Evolutionary conservation across 208 protist species (phyloP), one percentile per base, ranked within the genome.

Genomic region (Acanthamoeba healyi): DNA sequence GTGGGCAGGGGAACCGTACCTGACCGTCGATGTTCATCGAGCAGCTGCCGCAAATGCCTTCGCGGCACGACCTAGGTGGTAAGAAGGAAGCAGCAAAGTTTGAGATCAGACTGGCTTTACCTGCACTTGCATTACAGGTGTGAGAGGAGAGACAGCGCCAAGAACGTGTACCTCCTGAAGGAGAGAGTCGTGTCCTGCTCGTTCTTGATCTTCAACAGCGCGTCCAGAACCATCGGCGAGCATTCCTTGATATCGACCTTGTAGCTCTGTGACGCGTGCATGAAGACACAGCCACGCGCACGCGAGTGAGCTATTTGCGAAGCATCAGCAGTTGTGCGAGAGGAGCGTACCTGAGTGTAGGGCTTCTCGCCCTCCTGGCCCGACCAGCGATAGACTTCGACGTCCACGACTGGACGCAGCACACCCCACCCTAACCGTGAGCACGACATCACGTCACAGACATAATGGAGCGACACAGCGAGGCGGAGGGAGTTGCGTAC

Each of bases 201-300:
- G 86, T 98, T 98, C 93, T 98, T 98, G 94, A 98, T 98, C 67
- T 98, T 97, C 34, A 98, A 92, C 6, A 98, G 94, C 14, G 98
- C 97, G 96, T 98, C 98, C 3, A 98, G 93, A 15, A 98, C 94
- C 98, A 98, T 98, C 29, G 98, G 98, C 22, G 98, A 97, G 95
- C 98, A 98, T 54, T 98, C 87, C 2, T 97, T 97, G 6, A 97
- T 5, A 46, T 98, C 94, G 19, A 98, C 40, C 17, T 81, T n/a
- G n/a, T n/a, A n/a, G n/a, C n/a, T n/a, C n/a, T n/a, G n/a, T n/a
- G n/a, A n/a, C n/a, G n/a, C n/a, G n/a, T n/a, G n/a, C n/a, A n/a
- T 38, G 63, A 51, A 51, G 12, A 49, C 44, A n/a, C n/a, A n/a
- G n/a, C n/a, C n/a, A n/a, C n/a, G n/a, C n/a, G n/a, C n/a, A n/a